Evolutionary conservation across 2,329 filamentous ascomycete species (phyloP).

Genomic region (Ceratocystiopsis minuta): DNA sequence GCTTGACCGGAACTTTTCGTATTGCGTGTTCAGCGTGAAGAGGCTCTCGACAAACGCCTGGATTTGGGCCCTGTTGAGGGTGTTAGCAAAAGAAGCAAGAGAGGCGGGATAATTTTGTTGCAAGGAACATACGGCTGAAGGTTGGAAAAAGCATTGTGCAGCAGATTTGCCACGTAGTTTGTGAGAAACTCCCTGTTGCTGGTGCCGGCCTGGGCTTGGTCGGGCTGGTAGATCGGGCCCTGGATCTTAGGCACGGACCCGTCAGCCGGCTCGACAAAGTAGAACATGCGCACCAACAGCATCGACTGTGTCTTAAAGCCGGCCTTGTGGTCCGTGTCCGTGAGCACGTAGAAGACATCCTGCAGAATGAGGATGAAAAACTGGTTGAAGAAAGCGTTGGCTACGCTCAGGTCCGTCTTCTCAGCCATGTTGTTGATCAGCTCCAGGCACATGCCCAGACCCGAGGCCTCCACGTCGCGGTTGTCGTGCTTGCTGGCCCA

Average conservation of each 20-base stretch:
- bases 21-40: conserved; percentile 73
- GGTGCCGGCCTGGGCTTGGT: conserved; percentile 68
- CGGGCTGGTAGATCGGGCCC: conserved; percentile 72
- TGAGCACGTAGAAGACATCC: conserved; percentile 95
- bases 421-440: conserved; percentile 96
- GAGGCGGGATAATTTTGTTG: neutral
- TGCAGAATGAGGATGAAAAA: conserved; percentile 93
- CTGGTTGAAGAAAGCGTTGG: conserved; percentile 92
- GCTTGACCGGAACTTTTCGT: conserved; percentile 89
- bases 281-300: conserved; percentile 88
- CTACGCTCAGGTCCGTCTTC: conserved; percentile 66
- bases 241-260: conserved; percentile 64
- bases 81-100: neutral
- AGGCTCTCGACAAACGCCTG: conserved; percentile 76
- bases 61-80: conserved; percentile 55
- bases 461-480: conserved; percentile 88
- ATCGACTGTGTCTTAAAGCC: conserved; percentile 97
- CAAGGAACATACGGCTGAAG: conserved; percentile 55
- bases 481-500: conserved; percentile 99
- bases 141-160: conserved; percentile 86
- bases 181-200: conserved; percentile 80
- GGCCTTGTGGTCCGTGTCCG: conserved; percentile 94
- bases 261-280: conserved; percentile 65
- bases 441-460: conserved; percentile 95
- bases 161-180: conserved; percentile 67